Evolutionary conservation across 768 basidiomycete species (phyloP), one percentile per base, ranked within the genome.

Genomic region (Chlorophyllum brunneum): DNA sequence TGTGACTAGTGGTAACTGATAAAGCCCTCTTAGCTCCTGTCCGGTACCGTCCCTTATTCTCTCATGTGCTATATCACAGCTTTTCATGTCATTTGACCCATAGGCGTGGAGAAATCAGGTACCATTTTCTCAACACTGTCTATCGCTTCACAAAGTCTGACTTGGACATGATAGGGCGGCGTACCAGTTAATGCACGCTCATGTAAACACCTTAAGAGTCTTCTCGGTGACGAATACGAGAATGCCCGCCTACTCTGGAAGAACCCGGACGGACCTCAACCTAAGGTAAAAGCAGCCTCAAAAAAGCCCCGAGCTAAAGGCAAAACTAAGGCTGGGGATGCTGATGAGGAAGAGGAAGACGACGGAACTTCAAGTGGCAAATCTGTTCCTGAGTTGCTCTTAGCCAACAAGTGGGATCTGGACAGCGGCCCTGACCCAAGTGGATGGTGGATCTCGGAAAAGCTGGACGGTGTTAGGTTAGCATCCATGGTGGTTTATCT

Each of bases 371-470:
- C n/a, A n/a, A 60, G 57, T 29, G 58, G 54, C n/a, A 76, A 76
- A 57, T 59, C 57, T 8, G 64, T 71, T 2, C 78, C 78, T 8
- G 71, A 71, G 7, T 63, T 83, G 1, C 64, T 83, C 46, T 66
- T 83, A 0, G 81, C 81, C 0, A 75, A 73, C 55, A 80, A 80
- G 47, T 82, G 79, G 80, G 79, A 82, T 47, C 51, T 80, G 2
- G 78, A 79, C 11, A 76, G 58, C 22, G 79, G 79, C 0, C 67
- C 68, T 16, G 81, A 83, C 58, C 80, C 80, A 1, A 72, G 73
- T 13, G 80, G 79, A 1, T 83, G 79, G 79, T 81, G 78, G 78
- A 74, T 81, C 26, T 80, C 78, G 2, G 81, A 83, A 58, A 82
- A 83, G 60, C 59, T 83, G 43, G 81, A 83, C 62, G 81, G 81